Percentiles rank a stretch among this genome's conserved stretches.
Evolutionary conservation across 1,284 basidiomycete species (phyloP).

Genomic region (Kalmanozyma brasiliensis): DNA sequence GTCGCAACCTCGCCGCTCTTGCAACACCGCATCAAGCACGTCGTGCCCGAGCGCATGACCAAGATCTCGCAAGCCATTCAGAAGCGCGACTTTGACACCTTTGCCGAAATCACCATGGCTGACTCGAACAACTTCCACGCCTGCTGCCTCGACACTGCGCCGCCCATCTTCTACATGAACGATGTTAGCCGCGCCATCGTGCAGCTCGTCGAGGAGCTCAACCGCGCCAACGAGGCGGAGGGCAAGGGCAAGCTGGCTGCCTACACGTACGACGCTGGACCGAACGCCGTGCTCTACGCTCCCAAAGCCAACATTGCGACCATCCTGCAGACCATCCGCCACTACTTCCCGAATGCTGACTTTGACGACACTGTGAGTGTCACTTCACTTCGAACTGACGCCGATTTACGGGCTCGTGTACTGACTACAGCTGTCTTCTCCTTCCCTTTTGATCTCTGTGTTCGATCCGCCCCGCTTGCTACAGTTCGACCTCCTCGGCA

Average conservation of each 20-base stretch:
- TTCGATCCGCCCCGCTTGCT: too few species aligned
- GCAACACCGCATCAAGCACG: constrained; percentile 84
- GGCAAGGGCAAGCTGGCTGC: constrained; percentile 82
- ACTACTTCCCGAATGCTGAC: constrained; percentile 67
- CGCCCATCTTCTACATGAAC: constrained; percentile 99
- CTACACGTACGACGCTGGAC: constrained; percentile 98
- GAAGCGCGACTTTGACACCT: constrained; percentile 83
- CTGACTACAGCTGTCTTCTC: constrained; percentile 2
- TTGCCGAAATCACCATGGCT: constrained; percentile 91
- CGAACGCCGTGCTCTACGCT: constrained; percentile 97
- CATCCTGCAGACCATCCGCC: constrained; percentile 59
- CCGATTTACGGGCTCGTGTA: not conserved
- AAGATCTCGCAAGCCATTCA: constrained; percentile 83
- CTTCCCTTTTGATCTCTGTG: too few species aligned
- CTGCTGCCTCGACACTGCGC: constrained; percentile 92
- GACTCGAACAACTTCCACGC: constrained; percentile 95
- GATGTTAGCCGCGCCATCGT: constrained; percentile 77
- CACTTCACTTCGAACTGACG: too few species aligned
- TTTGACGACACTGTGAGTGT: constrained; percentile 65
- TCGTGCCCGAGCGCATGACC: constrained; percentile 89
- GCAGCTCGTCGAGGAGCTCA: constrained; percentile 83
- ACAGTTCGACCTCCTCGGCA: constrained; percentile 60
- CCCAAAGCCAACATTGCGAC: constrained; percentile 70
- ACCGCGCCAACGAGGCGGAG: constrained; percentile 75
- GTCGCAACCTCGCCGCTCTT: constrained; percentile 90